Conservation (phyloP, 148 eudicot genomes). For the Dianthus caryophyllus region DNA sequence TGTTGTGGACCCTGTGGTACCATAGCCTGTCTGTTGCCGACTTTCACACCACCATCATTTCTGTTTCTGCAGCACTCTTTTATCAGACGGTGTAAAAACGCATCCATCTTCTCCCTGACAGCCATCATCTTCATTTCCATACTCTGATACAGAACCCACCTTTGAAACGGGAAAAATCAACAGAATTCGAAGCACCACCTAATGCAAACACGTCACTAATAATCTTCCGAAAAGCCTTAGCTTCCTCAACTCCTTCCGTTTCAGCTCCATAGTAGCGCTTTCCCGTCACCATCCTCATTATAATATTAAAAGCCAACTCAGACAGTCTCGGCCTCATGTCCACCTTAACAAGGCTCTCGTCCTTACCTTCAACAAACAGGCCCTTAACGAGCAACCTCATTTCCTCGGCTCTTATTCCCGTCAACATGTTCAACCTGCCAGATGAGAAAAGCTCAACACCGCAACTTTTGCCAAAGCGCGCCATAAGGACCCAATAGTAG, state of each 20-base stretch:
- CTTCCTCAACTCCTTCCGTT: slow-evolving; percentile 14
- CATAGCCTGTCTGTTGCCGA: slow-evolving; percentile 17
- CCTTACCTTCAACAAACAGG: slow-evolving; percentile 5
- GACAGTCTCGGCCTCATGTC: slow-evolving; percentile 29
- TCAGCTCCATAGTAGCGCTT: slow-evolving; percentile 31
- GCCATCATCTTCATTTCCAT: slow-evolving; percentile 31
- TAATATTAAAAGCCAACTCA: slow-evolving; percentile 32
- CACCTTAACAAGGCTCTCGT: slow-evolving; percentile 8
- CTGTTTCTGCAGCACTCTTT: slow-evolving; percentile 18
- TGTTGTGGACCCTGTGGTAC: slow-evolving; percentile 21
- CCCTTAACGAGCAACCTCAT: slow-evolving; percentile 20
- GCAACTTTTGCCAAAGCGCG: slow-evolving; percentile 27
- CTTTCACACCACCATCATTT: not conserved
- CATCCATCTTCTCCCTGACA: slow-evolving; percentile 21
- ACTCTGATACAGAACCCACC: slow-evolving; percentile 28
- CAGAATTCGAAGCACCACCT: slow-evolving; percentile 22
- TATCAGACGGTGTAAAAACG: slow-evolving; percentile 24
- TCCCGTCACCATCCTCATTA: slow-evolving; percentile 37
- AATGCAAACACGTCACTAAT: slow-evolving; percentile 17
- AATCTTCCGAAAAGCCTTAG: slow-evolving; percentile 15
- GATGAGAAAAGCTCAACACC: slow-evolving; percentile 23
- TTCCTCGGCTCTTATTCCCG: slow-evolving; percentile 30
- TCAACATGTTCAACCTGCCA: not conserved
- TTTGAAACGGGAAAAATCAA: slow-evolving; percentile 33
- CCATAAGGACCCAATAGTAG: slow-evolving; percentile 29